phyloP scores from a whole-genome alignment of 2,329 filamentous ascomycete genomes.

The Ceratocystis variospora region DNA sequence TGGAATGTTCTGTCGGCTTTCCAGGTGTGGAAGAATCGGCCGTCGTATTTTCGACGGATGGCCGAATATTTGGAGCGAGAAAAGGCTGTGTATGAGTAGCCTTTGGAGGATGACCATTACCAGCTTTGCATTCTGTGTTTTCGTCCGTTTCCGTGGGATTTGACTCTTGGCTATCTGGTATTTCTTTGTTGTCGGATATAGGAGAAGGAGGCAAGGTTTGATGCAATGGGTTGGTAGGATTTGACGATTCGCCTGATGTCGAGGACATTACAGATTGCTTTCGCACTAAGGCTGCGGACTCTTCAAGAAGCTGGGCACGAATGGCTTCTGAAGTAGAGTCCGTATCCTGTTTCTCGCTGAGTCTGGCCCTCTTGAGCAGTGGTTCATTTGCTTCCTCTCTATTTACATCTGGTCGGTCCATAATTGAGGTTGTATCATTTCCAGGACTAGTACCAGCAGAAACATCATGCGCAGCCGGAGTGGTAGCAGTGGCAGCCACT shows the following conservation, averaged over 20 bases:
- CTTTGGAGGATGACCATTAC: not conserved
- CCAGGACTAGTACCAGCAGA: constrained; percentile 65
- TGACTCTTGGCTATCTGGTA: not conserved
- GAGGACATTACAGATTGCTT: not conserved
- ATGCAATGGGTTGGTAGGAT: not conserved
- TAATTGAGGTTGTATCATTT: constrained; percentile 34
- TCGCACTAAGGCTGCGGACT: constrained; percentile 7
- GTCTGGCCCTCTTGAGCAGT: constrained; percentile 4
- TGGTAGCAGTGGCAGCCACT: constrained; percentile 59
- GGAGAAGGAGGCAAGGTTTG: not conserved
- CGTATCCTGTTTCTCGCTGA: not conserved
- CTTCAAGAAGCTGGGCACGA: constrained; percentile 12
- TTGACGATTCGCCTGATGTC: not conserved
- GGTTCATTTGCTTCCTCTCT: constrained; percentile 21
- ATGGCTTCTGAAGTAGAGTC: constrained; percentile 18
- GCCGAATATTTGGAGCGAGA: not conserved
- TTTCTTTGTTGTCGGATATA: not conserved
- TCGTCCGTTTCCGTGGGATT: not conserved
- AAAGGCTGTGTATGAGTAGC: not conserved
- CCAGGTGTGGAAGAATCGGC: not conserved
- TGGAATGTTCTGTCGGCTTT: not conserved
- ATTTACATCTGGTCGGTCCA: constrained; percentile 2
- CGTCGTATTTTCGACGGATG: not conserved
- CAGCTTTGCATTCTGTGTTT: not conserved
- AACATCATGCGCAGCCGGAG: constrained; percentile 51